phyloP scores from a whole-genome alignment of 805 yeast species.

The Sugiyamaella smithiae region DNA sequence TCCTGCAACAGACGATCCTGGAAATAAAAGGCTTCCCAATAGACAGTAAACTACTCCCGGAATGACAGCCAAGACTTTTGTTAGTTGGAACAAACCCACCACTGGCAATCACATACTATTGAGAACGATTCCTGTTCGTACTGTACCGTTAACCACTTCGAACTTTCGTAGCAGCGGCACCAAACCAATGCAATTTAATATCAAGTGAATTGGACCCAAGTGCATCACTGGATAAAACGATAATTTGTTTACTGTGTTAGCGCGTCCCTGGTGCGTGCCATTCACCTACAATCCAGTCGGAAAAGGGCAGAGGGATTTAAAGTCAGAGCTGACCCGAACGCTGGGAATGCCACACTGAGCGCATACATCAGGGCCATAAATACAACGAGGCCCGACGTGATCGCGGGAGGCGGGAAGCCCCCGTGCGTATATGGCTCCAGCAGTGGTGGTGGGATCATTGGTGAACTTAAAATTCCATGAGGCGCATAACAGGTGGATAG shows the following conservation, averaged over 20 bases:
- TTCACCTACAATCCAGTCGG: constrained; percentile 38
- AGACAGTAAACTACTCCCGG: constrained; percentile 63
- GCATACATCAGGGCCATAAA: constrained; percentile 21
- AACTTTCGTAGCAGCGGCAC: constrained; percentile 60
- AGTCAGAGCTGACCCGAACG: constrained; percentile 40
- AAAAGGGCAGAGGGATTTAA: constrained; percentile 57
- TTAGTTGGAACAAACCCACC: too few relatives aligned
- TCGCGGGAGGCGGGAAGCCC: constrained; percentile 26
- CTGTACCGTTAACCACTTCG: constrained; percentile 76
- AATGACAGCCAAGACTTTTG: constrained; percentile 58
- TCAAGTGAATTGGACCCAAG: constrained; percentile 55
- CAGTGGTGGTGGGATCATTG: constrained; percentile 4
- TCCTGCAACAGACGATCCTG: constrained; percentile 57
- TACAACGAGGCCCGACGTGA: constrained; percentile 25
- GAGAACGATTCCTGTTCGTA: constrained; percentile 76
- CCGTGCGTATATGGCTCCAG: constrained; percentile 12
- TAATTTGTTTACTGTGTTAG: constrained; percentile 42
- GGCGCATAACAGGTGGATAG: too few relatives aligned
- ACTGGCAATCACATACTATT: constrained; percentile 38
- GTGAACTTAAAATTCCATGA: too few relatives aligned
- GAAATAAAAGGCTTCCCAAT: constrained; percentile 43
- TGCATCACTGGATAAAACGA: constrained; percentile 76
- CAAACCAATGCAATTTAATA: constrained; percentile 56
- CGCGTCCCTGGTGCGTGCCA: not conserved
- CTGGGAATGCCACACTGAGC: constrained; percentile 15